These are phyloP conservation scores for Fraxinus quadrangulata DNA, from an alignment of 257 asterid species.

Conservation along the genomic window DNA sequence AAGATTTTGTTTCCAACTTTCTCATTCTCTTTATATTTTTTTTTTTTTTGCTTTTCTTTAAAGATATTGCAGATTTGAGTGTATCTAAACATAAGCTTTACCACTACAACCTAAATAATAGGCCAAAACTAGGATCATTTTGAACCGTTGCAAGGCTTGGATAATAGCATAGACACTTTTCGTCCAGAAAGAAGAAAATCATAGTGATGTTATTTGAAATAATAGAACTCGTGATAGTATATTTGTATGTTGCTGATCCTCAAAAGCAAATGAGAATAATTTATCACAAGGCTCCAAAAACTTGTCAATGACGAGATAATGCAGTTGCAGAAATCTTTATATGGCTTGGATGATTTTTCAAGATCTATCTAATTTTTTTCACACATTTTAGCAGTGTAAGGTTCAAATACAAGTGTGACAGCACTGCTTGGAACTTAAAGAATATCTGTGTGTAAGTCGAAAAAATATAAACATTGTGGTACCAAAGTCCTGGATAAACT, in stretches of 20 bases:
- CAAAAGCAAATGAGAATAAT: background rate
- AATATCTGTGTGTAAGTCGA: background rate
- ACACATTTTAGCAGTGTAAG: slow-evolving; percentile 8
- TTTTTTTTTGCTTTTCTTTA: background rate
- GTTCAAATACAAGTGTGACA: background rate
- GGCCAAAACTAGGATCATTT: background rate
- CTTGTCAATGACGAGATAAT: background rate
- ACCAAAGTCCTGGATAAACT: background rate
- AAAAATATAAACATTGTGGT: background rate
- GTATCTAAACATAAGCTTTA: background rate
- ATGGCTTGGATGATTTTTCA: background rate
- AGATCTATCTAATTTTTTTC: background rate
- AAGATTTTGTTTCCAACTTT: slow-evolving; percentile 18
- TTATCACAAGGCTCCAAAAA: background rate
- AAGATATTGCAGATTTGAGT: background rate
- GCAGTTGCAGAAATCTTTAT: background rate
- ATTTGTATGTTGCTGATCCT: background rate
- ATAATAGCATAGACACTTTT: background rate
- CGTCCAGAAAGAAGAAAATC: background rate
- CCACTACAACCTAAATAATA: background rate
- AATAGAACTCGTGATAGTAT: background rate
- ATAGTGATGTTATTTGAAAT: background rate
- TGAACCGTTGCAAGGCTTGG: background rate
- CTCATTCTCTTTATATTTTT: background rate
- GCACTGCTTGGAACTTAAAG: background rate